Percentiles rank a stretch among this genome's conserved stretches.
phyloP scores from a whole-genome alignment of 306 rosid species.

The Medicago arabica region DNA sequence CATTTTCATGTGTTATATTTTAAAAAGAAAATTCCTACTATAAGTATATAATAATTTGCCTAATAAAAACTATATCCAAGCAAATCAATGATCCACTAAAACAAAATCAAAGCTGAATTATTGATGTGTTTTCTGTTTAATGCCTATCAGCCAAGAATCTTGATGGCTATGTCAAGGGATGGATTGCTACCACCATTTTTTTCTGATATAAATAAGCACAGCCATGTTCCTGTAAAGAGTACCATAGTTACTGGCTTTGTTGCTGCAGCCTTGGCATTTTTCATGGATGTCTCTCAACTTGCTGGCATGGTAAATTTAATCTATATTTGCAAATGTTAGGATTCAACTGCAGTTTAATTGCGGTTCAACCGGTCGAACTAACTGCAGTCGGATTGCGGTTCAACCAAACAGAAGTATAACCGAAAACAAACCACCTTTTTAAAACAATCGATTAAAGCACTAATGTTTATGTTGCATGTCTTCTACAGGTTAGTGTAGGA shows the following conservation, averaged over 20 bases:
- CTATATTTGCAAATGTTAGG: constrained; percentile 10
- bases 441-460: neutral
- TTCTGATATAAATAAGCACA: constrained; percentile 47
- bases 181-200: constrained; percentile 56
- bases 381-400: neutral
- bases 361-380: neutral
- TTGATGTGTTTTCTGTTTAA: constrained; percentile 4
- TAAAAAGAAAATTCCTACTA: too few relatives aligned
- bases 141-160: constrained; percentile 54
- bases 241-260: constrained; percentile 72
- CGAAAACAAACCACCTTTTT: neutral
- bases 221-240: constrained; percentile 57
- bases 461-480: constrained; percentile 35
- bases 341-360: neutral
- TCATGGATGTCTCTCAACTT: constrained; percentile 83
- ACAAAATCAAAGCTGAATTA: neutral
- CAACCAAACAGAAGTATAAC: neutral
- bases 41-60: too few relatives aligned
- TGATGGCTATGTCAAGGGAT: constrained; percentile 64
- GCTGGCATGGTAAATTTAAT: constrained; percentile 85
- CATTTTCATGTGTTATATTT: too few relatives aligned
- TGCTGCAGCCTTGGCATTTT: constrained; percentile 73
- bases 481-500: constrained; percentile 87
- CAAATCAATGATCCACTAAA: too few relatives aligned
- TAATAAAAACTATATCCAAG: too few relatives aligned